Evolutionary conservation across 768 basidiomycete species (phyloP).

Genomic region (Russula compacta): DNA sequence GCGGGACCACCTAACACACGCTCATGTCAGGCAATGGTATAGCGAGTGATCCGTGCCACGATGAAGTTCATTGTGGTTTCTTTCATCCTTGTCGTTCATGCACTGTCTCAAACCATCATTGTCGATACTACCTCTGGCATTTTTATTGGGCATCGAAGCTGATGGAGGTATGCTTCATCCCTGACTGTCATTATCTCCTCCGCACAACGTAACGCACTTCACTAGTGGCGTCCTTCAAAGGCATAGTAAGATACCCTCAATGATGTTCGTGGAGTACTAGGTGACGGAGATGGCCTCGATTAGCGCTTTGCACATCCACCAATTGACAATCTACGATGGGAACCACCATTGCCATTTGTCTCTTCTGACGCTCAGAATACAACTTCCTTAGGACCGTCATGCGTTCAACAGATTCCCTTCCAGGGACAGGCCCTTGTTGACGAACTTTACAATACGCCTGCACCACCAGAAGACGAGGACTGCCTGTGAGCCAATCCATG

Average conservation of each 20-base stretch:
- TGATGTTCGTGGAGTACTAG: not conserved
- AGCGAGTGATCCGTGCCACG: not conserved
- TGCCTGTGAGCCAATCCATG: not conserved
- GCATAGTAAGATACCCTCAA: not conserved
- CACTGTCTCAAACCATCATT: not conserved
- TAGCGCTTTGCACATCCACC: slow-evolving; percentile 13
- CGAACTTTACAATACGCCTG: not conserved
- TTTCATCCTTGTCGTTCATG: not conserved
- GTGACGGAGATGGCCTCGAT: not conserved
- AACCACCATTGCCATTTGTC: not conserved
- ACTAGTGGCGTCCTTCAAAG: slow-evolving; percentile 11
- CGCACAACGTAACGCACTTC: not conserved
- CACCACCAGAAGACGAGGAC: slow-evolving; percentile 1
- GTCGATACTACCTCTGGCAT: slow-evolving; percentile 4
- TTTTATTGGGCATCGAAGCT: not conserved
- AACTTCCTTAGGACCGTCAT: slow-evolving; percentile 11
- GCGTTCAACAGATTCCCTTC: slow-evolving; percentile 6
- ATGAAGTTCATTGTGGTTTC: not conserved
- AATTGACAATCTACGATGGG: slow-evolving; percentile 4
- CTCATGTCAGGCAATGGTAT: too few relatives aligned
- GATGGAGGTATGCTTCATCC: slow-evolving; percentile 3
- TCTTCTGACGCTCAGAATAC: not conserved
- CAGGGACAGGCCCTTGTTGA: not conserved
- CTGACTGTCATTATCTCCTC: not conserved
- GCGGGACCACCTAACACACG: not conserved